Evolutionary conservation across 2,329 filamentous ascomycete species (phyloP).

Genomic region (Colletotrichum chrysophilum): DNA sequence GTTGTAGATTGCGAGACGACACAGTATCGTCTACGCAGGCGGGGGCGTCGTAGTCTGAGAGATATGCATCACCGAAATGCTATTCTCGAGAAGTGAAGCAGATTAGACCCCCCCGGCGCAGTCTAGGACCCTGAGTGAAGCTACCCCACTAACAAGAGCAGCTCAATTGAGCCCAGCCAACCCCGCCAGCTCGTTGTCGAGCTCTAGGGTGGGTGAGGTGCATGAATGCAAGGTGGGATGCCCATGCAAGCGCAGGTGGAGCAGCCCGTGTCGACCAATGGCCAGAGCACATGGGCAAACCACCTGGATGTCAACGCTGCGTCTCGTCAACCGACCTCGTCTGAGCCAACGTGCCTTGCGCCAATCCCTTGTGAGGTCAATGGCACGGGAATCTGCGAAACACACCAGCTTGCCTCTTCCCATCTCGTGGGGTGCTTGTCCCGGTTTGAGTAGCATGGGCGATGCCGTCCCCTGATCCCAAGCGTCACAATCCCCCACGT

Average conservation of each 20-base stretch:
- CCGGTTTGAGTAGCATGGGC: not conserved
- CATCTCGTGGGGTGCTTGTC: not conserved
- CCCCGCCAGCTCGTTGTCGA: conserved; percentile 14
- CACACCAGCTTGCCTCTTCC: not conserved
- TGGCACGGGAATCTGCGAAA: conserved; percentile 7
- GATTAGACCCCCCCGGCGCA: not conserved
- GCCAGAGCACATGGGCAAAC: conserved; percentile 44
- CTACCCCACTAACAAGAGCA: conserved; percentile 7
- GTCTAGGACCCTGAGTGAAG: conserved; percentile 11
- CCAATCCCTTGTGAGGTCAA: conserved; percentile 13
- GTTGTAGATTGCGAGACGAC: not conserved
- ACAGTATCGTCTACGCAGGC: conserved; percentile 6
- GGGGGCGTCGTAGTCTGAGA: not conserved
- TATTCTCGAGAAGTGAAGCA: not conserved
- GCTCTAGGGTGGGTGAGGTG: not conserved
- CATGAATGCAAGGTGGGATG: not conserved
- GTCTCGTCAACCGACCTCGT: not conserved
- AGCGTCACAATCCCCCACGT: not conserved
- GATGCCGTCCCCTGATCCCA: not conserved
- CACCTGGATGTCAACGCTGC: conserved; percentile 12
- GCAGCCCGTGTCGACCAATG: conserved; percentile 40
- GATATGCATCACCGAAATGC: conserved; percentile 1
- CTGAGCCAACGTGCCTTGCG: conserved; percentile 12
- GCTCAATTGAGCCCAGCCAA: conserved; percentile 5
- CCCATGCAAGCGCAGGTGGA: conserved; percentile 13